Base-by-base conservation (phyloP, 2,329 filamentous ascomycete genomes). In the Penicillium janthinellum region DNA sequence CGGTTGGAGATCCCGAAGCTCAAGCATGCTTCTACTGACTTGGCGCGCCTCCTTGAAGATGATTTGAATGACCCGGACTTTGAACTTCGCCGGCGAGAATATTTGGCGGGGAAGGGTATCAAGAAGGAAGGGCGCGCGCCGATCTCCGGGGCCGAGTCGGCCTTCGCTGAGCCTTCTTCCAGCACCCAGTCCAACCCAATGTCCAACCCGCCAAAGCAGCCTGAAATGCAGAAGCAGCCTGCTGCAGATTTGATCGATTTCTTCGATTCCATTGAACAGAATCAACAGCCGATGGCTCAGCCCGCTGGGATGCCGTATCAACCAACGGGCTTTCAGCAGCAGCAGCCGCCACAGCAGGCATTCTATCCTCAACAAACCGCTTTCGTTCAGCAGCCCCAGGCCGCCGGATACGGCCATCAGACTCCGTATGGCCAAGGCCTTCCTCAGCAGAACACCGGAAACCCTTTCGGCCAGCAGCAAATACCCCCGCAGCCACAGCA, bases 41-140 rank as follows among this genome's bases (percentile, higher is more conserved):
- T 99, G 54, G 91, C 91, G 15, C 88, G 88, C 28, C 92, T 96
- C 57, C 83, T 99, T 28, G 92, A 98, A 74, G 95, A 99, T 67
- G 98, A 99, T 72, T 81, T 99, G 48, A 89, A 93, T 64, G 95
- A 99, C 70, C 88, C 92, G 3, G 95, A 99, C 75, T 99, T 99
- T 70, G 95, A 99, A 69, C 85, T 93, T 57, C 95, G 98, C 69
- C 86, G 95, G 62, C 84, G 92, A 67, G 95, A 99, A 73, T 99
- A 96, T 71, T 79, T 98, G 53, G 90, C 91, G 1, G 91, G 96
- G 72, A 89, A 94, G 71, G 90, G 94, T 58, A 90, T 88, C 14
- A 88, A 88, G 72, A 85, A 82, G 69, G 77, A 77, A 34, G 79
- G 79, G 22, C 78, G 79, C 62, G 67, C 75, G 50, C 68, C 75